Percentiles rank a stretch among this genome's conserved stretches.
Conservation (phyloP, 2,329 filamentous ascomycete genomes). For the Thielaviopsis ethacetica region DNA sequence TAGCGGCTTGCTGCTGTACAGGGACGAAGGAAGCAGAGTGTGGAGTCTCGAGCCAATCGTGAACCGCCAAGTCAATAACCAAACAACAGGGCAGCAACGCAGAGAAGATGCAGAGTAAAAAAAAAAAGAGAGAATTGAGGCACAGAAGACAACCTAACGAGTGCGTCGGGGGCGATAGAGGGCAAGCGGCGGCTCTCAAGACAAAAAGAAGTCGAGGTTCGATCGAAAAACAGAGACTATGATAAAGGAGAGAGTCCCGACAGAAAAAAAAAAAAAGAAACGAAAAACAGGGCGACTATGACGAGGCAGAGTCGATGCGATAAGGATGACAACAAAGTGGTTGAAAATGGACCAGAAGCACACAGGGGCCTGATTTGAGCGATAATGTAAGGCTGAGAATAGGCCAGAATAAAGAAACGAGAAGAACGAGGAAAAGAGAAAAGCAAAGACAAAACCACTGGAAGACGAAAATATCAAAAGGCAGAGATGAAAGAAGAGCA, state of each 20-base stretch:
- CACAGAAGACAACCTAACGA: background rate
- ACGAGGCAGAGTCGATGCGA: background rate
- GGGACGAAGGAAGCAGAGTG: background rate
- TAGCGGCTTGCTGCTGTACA: background rate
- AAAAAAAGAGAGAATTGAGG: background rate
- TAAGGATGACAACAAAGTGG: background rate
- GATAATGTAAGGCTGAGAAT: background rate
- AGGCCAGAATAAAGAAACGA: background rate
- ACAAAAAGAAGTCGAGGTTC: background rate
- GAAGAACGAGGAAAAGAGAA: background rate
- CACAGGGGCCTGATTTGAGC: background rate
- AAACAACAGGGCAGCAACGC: background rate
- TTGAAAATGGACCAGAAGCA: background rate
- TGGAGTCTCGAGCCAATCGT: background rate
- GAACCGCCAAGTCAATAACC: background rate
- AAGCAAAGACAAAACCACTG: background rate
- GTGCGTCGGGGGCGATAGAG: background rate
- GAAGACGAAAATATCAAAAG: background rate
- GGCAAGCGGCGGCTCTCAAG: background rate
- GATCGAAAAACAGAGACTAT: background rate
- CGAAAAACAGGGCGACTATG: background rate
- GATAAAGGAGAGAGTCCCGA: background rate
- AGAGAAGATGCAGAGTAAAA: background rate
- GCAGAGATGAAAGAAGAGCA: background rate
- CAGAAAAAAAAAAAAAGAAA: background rate